Evolutionary conservation across 495 filamentous ascomycete species (phyloP).

Genomic region (Aspergillus incahuasiensis): DNA sequence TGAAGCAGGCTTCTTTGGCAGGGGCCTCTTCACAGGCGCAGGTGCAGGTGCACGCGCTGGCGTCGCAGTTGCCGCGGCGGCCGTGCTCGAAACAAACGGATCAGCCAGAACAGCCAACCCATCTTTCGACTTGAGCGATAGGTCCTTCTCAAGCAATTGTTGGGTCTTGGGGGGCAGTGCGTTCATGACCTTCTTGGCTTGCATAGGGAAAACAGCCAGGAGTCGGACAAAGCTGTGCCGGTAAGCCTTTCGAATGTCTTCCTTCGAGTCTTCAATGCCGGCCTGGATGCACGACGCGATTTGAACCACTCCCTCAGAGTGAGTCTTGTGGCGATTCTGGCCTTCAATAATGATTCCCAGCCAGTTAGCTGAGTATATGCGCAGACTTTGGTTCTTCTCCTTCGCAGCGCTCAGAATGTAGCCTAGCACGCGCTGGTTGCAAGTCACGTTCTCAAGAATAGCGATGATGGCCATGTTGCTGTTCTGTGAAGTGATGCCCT

Average conservation of each 20-base stretch:
- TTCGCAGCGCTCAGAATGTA: constrained; percentile 74
- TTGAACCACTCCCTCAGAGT: constrained; percentile 75
- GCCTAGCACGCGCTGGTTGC: constrained; percentile 72
- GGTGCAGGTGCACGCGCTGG: constrained; percentile 49
- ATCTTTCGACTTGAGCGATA: constrained; percentile 67
- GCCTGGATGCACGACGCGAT: constrained; percentile 87
- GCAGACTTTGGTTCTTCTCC: constrained; percentile 87
- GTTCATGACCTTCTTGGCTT: constrained; percentile 73
- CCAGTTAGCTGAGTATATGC: constrained; percentile 77
- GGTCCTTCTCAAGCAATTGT: constrained; percentile 69
- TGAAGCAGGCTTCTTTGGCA: constrained; percentile 30
- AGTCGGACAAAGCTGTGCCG: constrained; percentile 83
- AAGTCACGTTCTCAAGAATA: constrained; percentile 73
- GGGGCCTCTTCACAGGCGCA: constrained; percentile 61
- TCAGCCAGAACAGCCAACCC: constrained; percentile 4
- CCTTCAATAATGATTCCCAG: constrained; percentile 73
- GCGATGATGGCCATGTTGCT: constrained; percentile 71
- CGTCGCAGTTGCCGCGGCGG: constrained; percentile 40
- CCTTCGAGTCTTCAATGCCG: constrained; percentile 80
- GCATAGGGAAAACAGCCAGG: constrained; percentile 67
- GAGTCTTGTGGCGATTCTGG: constrained; percentile 70
- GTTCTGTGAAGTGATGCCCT: constrained; percentile 81
- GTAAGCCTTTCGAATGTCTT: constrained; percentile 77
- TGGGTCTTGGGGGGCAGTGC: constrained; percentile 69
- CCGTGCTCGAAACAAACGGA: constrained; percentile 37